Conservation (phyloP, 2,329 filamentous ascomycete species). For the Trichoderma oligosporum region DNA sequence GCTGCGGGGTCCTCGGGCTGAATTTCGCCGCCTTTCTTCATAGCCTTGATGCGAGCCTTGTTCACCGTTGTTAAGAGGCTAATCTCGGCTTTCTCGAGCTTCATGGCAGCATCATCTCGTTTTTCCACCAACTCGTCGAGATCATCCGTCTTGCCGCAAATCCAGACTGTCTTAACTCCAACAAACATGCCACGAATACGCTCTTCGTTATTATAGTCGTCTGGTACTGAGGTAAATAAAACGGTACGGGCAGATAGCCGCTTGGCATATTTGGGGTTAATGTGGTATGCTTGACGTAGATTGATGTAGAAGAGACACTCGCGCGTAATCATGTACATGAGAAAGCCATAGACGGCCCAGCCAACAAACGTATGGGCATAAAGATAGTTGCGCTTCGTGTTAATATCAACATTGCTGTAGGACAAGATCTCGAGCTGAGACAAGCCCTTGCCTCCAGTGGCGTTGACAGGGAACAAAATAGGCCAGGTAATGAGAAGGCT, state of each 20-base stretch:
- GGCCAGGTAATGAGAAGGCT: constrained; percentile 82
- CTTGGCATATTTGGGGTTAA: constrained; percentile 76
- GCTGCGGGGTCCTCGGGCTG: constrained; percentile 29
- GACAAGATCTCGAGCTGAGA: constrained; percentile 56
- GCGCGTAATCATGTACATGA: constrained; percentile 84
- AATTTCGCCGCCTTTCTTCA: constrained; percentile 32
- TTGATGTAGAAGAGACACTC: constrained; percentile 94
- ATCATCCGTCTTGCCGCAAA: constrained; percentile 67
- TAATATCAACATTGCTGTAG: constrained; percentile 43
- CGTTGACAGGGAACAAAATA: constrained; percentile 77
- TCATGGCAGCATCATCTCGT: constrained; percentile 69
- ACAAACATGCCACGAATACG: constrained; percentile 76
- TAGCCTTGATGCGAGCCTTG: constrained; percentile 35
- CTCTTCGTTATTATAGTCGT: constrained; percentile 67
- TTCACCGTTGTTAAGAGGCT: constrained; percentile 65
- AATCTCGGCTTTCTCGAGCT: constrained; percentile 79
- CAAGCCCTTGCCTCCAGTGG: constrained; percentile 66
- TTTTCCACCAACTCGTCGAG: constrained; percentile 76
- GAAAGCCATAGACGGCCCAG: constrained; percentile 80
- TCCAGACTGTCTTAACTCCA: constrained; percentile 78
- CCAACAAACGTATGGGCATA: constrained; percentile 79
- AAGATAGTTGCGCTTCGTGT: constrained; percentile 59
- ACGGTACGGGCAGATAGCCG: constrained; percentile 88
- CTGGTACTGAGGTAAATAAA: constrained; percentile 83
- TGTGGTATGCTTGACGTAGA: constrained; percentile 86